Percentiles rank a stretch among this genome's conserved stretches.
These are phyloP conservation scores for Backusella liffmaniae DNA, from an alignment of 192 early-diverging fungal species.

Conservation along the genomic window DNA sequence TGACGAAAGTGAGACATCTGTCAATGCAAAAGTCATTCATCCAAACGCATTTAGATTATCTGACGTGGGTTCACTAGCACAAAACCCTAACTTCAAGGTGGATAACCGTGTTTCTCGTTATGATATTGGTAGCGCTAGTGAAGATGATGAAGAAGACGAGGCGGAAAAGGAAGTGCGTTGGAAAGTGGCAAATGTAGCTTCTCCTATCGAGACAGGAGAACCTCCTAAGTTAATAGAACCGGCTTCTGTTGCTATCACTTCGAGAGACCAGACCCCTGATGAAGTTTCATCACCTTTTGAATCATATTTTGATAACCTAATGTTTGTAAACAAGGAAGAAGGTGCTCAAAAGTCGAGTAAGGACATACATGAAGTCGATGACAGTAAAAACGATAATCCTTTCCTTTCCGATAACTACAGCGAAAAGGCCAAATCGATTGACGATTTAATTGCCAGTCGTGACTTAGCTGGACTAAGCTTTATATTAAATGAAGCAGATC, in stretches of 20 bases:
- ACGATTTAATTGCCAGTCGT: constrained; percentile 6
- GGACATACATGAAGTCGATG: background rate
- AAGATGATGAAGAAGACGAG: background rate
- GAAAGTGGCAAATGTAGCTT: constrained; percentile 14
- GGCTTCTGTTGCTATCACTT: background rate
- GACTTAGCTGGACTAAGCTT: background rate
- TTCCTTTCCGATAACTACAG: background rate
- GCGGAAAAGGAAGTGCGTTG: background rate
- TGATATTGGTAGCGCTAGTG: background rate
- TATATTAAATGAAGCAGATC: background rate
- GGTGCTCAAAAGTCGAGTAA: background rate
- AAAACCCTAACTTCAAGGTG: background rate
- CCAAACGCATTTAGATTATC: constrained; percentile 11
- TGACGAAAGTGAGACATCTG: background rate
- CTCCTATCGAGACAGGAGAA: constrained; percentile 13
- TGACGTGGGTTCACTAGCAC: background rate
- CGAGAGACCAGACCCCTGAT: background rate
- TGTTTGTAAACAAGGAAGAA: background rate
- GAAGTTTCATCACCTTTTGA: background rate
- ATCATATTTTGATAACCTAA: background rate
- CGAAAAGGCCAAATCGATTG: background rate
- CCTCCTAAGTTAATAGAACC: background rate
- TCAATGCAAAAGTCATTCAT: constrained; percentile 11
- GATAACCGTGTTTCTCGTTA: background rate
- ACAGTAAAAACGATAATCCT: background rate